These are phyloP conservation scores for Dorcoceras hygrometricum DNA, from an alignment of 257 asterid genomes.

Conservation along the genomic window DNA sequence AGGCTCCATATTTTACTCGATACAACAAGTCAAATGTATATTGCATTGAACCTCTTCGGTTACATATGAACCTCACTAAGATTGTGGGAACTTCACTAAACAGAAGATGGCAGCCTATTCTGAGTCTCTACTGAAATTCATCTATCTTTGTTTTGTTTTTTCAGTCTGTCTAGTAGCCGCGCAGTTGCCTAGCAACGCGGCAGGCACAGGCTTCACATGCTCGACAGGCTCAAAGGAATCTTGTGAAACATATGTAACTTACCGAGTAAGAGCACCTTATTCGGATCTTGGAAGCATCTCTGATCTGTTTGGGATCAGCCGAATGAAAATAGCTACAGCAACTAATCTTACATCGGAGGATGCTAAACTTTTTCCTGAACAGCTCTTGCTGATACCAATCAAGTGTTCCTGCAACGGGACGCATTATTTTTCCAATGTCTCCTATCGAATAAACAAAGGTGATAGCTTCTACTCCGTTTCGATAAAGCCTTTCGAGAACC, in stretches of 20 bases:
- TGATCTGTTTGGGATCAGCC: constrained; percentile 55
- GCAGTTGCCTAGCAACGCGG: constrained; percentile 27
- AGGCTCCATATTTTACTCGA: constrained; percentile 12
- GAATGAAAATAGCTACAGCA: constrained; percentile 43
- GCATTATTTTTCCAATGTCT: constrained; percentile 48
- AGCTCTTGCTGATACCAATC: constrained; percentile 61
- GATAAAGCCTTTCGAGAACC: constrained; percentile 48
- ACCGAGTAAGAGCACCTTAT: constrained; percentile 54
- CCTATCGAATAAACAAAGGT: constrained; percentile 44
- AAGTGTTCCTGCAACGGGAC: constrained; percentile 58
- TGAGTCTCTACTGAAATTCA: constrained; percentile 20
- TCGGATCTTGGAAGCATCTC: constrained; percentile 47
- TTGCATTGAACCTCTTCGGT: not conserved
- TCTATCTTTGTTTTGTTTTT: constrained; percentile 31
- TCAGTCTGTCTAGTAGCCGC: constrained; percentile 29
- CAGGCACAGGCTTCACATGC: constrained; percentile 49
- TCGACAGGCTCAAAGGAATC: constrained; percentile 32
- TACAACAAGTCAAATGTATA: not conserved
- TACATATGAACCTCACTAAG: not conserved
- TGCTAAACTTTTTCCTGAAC: constrained; percentile 39
- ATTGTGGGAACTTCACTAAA: not conserved
- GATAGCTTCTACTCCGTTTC: constrained; percentile 63
- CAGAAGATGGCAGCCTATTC: constrained; percentile 43
- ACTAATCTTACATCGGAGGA: constrained; percentile 44
- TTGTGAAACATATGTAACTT: constrained; percentile 57